Base-by-base conservation (phyloP, 2,329 filamentous ascomycete genomes). In the Mycosphaerelloides madeirae region DNA sequence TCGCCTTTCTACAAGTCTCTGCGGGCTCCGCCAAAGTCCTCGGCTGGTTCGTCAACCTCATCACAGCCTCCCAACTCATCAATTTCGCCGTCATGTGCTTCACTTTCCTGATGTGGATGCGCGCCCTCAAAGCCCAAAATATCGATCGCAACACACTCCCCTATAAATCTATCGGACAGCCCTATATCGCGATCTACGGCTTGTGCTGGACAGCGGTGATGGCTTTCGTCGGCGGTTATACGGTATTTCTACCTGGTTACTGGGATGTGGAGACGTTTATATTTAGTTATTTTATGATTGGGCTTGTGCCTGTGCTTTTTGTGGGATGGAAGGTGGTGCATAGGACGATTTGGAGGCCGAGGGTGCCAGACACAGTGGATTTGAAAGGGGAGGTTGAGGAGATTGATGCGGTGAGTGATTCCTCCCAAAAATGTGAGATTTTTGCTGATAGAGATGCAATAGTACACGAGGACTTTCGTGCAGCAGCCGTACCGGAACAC, bases 191-290 rank as follows among this genome's bases (percentile, higher is more conserved):
- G 0, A 89, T 78, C 56, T 80, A 82, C 38, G 81, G 79, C 0
- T 66, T 87, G 28, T 34, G 15, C 13, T 55, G 78, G 75, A n/a
- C 83, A 77, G 1, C 77, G 78, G 64, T 85, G 51, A 89, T 91
- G 81, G 77, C 81, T 0, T 80, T 90, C 54, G 80, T 89, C 1
- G 80, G 83, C 7, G 86, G 86, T 0, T 91, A 89, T 51, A 76
- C 81, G 0, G 84, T 90, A 1, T 91, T 90, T 56, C 59, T 89
- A 35, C 81, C 83, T 0, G 73, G 72, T 0, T 42, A 22, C 6
- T 89, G 83, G 85, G 75, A 80, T 43, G 59, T 84, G 0, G 75
- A 82, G 6, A 80, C 78, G 2, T 91, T 91, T 60, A 60, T 90
- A 12, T 88, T 88, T 66, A 70, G 66, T 12, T 89, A 89, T 63